Base-by-base conservation (phyloP, 2,329 filamentous ascomycete genomes). In the Calonectria pauciramosa region DNA sequence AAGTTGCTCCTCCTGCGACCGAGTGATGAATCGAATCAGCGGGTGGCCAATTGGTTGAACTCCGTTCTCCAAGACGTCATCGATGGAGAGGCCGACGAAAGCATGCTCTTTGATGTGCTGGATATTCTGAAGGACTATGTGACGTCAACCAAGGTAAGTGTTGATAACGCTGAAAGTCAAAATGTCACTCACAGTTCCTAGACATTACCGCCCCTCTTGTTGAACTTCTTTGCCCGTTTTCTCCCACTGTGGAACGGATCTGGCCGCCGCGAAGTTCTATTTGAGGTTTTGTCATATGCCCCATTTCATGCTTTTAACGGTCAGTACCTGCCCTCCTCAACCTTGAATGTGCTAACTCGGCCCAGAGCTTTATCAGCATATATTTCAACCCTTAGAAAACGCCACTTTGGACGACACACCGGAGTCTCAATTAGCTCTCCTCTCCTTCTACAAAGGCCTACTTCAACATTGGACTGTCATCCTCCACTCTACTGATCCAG, bases 1-100 rank as follows among this genome's bases (percentile, higher is more conserved):
- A 97, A 96, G 81, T 87, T 96, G 30, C 86, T 95, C 41, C 86
- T 94, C n/a, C 85, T 94, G 36, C 89, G 91, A 65, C 90, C 93
- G 2, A 89, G 90, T 44, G 85, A 86, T 20, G 86, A 88, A 64
- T 88, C 87, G 16, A 84, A 87, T 34, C 85, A 86, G 66, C 87
- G 92, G n/a, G 87, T 92, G 54, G 86, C 89, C 54, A 89, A 90
- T 78, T 94, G 92, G 92, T 82, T 94, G 52, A 82, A 86, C 60
- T 89, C 91, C 2, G 89, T 88, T 60, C 85, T 92, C 16, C 87
- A 89, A 67, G 91, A 93, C 73, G 87, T 90, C 1, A 85, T 90
- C 36, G 87, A 87, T 52, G 89, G 90, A 1, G 88, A 90, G 71
- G 84, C 85, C 4, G 88, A 89, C 56, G 85, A 88, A 23, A 85